A percentile compares a stretch with the other conserved stretches of the same genome.
These are phyloP conservation scores for Ceratobasidium sp. DNA, from an alignment of 1,284 basidiomycete genomes.

Conservation along the genomic window DNA sequence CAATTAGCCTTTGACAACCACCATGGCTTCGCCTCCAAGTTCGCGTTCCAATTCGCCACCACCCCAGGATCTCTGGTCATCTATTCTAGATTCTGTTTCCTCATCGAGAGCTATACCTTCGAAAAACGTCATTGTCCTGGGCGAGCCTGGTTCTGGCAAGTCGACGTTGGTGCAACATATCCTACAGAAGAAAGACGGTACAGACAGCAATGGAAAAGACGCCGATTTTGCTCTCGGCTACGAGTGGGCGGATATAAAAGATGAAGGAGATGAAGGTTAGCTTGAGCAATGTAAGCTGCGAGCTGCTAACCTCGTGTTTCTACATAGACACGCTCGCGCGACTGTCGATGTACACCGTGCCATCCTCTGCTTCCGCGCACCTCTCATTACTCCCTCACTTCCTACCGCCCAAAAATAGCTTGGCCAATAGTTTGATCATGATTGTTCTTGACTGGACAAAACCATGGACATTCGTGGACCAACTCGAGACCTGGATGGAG, in stretches of 20 bases:
- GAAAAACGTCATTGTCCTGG: conserved; percentile 84
- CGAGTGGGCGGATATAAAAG: conserved; percentile 83
- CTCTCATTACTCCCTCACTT: conserved; percentile 84
- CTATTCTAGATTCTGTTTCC: conserved; percentile 88
- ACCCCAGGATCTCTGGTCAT: conserved; percentile 86
- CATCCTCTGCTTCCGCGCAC: conserved; percentile 77
- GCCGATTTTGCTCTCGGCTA: conserved; percentile 82
- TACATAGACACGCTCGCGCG: conserved; percentile 81
- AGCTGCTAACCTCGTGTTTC: conserved; percentile 37
- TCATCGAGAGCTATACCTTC: conserved; percentile 82
- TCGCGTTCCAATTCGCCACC: conserved; percentile 54
- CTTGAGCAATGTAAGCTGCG: conserved; percentile 44
- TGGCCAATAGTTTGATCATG: conserved; percentile 83
- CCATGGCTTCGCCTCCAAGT: conserved; percentile 30
- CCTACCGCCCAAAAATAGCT: conserved; percentile 70
- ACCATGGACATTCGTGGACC: conserved; percentile 90
- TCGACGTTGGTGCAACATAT: conserved; percentile 72
- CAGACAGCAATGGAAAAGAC: conserved; percentile 58
- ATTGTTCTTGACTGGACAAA: conserved; percentile 96
- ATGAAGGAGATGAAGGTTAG: conserved; percentile 87
- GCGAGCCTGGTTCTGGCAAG: conserved; percentile 79
- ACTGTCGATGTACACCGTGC: conserved; percentile 87
- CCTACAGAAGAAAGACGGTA: conserved; percentile 67
- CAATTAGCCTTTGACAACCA: conserved; percentile 24
- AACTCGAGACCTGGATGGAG: conserved; percentile 83